A percentile compares a stretch with the other conserved stretches of the same genome.
Evolutionary conservation across 2,329 filamentous ascomycete genomes (phyloP).

Genomic region (Triangularia verruculosa): DNA sequence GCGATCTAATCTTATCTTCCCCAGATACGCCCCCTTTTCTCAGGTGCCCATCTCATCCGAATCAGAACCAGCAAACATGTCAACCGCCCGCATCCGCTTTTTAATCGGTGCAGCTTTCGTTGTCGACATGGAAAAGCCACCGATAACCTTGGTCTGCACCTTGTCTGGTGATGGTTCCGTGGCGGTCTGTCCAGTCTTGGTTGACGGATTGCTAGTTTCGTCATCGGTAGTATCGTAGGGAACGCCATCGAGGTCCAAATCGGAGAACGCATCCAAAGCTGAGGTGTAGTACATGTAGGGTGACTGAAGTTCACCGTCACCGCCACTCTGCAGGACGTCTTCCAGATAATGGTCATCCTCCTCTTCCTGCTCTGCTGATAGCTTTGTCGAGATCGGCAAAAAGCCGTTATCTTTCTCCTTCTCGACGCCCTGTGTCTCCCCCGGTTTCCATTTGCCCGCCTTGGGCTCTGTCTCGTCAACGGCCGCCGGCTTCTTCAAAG

Average conservation of each 20-base stretch:
- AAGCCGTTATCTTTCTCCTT: constrained; percentile 16
- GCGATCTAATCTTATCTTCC: constrained; percentile 20
- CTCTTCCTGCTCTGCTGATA: constrained; percentile 7
- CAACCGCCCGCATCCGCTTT: constrained; percentile 71
- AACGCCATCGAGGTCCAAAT: constrained; percentile 41
- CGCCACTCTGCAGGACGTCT: constrained; percentile 24
- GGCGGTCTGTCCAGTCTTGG: constrained; percentile 24
- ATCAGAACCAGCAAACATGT: constrained; percentile 81
- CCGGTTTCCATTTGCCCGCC: constrained; percentile 48
- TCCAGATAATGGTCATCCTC: constrained; percentile 18
- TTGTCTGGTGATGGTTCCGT: constrained; percentile 15
- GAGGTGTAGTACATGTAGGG: constrained; percentile 24
- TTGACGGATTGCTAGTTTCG: constrained; percentile 31
- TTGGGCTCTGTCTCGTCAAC: constrained; percentile 39
- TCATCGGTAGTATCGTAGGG: constrained; percentile 36
- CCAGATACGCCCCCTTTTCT: background rate
- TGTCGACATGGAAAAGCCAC: constrained; percentile 28
- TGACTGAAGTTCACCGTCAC: constrained; percentile 23
- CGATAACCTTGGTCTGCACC: constrained; percentile 23
- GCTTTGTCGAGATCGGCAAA: constrained; percentile 25
- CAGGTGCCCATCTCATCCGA: constrained; percentile 33
- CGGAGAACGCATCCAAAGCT: constrained; percentile 27
- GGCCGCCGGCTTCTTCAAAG: constrained; percentile 34
- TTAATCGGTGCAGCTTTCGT: constrained; percentile 37
- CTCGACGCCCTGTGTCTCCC: constrained; percentile 37